These are phyloP conservation scores for Hyphopichia wangnamkhiaoensis DNA, from an alignment of 1,139 yeast genomes.

Conservation along the genomic window DNA sequence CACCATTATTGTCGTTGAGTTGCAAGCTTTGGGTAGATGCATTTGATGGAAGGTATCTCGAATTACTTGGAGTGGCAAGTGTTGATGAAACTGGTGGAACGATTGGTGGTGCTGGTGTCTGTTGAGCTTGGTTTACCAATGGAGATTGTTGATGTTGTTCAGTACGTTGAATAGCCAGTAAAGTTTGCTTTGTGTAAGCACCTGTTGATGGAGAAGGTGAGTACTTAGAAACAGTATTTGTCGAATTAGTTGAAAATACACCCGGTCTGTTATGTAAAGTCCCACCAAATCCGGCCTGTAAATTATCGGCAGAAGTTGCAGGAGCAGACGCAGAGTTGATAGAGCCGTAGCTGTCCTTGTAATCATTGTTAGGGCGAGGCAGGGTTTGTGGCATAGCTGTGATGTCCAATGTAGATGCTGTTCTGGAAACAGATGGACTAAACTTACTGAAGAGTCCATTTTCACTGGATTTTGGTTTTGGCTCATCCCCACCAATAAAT, in stretches of 20 bases:
- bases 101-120: conserved; percentile 1
- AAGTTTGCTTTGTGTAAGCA: conserved; percentile 4
- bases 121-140: too few species aligned
- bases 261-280: not conserved
- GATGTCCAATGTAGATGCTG: conserved; percentile 50
- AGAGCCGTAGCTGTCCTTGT: not conserved
- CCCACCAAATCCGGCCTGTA: not conserved
- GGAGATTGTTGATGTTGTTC: not conserved
- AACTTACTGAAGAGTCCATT: conserved; percentile 73
- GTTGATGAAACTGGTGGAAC: conserved; percentile 1
- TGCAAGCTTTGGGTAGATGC: conserved; percentile 24
- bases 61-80: not conserved
- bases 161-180: not conserved
- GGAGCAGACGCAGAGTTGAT: not conserved
- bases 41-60: conserved; percentile 32
- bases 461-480: conserved; percentile 35
- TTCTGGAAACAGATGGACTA: conserved; percentile 63
- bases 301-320: not conserved
- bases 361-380: conserved; percentile 2
- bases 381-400: conserved; percentile 17
- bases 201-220: conserved; percentile 12
- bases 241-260: conserved; percentile 1
- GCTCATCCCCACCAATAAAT: conserved; percentile 87
- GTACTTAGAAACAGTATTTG: conserved; percentile 16
- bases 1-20: conserved; percentile 6